Conservation (phyloP, 2,329 filamentous ascomycete species). For the Fusarium anthophilum region DNA sequence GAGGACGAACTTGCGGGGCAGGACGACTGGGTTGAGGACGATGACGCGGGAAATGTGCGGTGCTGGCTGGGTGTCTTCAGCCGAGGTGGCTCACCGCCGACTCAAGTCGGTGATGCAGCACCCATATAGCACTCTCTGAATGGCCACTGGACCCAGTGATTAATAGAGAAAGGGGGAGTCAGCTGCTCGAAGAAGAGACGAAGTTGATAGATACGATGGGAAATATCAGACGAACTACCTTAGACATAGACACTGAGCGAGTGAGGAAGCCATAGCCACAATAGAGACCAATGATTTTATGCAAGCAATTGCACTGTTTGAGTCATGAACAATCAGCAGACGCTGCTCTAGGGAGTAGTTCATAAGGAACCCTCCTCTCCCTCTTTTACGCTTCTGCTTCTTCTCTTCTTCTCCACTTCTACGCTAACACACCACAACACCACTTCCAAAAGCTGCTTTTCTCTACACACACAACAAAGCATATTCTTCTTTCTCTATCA, state of each 20-base stretch:
- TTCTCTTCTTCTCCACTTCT: neutral
- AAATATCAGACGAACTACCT: neutral
- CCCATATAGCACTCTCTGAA: neutral
- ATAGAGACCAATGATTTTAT: conserved; percentile 1
- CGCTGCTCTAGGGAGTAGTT: neutral
- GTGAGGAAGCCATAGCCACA: neutral
- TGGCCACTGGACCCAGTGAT: neutral
- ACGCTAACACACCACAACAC: neutral
- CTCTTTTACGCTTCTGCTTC: conserved; percentile 1
- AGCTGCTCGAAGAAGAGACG: conserved; percentile 3
- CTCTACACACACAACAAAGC: neutral
- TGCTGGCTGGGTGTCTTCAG: conserved; percentile 77
- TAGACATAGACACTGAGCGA: conserved; percentile 15
- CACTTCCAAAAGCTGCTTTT: neutral
- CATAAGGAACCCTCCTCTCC: conserved; percentile 10
- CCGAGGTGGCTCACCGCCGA: conserved; percentile 43
- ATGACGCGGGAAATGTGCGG: conserved; percentile 59
- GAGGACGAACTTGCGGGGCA: conserved; percentile 72
- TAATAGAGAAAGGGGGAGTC: neutral
- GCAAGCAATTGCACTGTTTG: conserved; percentile 20
- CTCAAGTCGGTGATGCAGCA: conserved; percentile 11
- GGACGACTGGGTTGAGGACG: conserved; percentile 76
- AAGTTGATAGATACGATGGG: neutral
- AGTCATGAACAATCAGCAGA: conserved; percentile 23
- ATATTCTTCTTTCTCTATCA: neutral